Conservation (phyloP, 306 rosid species). For the Bauhinia variegata region DNA sequence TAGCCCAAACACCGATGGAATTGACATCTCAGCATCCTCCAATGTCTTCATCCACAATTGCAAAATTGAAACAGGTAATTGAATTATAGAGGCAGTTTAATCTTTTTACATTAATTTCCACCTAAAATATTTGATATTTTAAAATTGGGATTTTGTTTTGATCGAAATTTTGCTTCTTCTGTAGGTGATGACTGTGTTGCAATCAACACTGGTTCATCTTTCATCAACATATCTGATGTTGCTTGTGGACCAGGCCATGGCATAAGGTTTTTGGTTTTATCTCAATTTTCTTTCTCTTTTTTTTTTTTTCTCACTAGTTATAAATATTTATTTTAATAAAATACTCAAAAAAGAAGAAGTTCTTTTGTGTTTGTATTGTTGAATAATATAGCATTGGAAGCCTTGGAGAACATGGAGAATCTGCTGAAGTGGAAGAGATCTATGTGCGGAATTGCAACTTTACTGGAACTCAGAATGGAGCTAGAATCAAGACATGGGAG, state of each 20-base stretch:
- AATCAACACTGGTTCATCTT: too few species aligned
- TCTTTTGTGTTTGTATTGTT: too few species aligned
- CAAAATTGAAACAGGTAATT: slow-evolving; percentile 43
- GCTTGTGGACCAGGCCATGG: slow-evolving; percentile 69
- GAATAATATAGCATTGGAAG: slow-evolving; percentile 51
- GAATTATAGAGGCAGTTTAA: not conserved
- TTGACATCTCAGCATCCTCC: slow-evolving; percentile 39
- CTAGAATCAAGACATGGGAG: slow-evolving; percentile 63
- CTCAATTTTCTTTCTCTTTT: too few species aligned
- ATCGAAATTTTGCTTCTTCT: too few species aligned
- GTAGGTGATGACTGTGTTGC: too few species aligned
- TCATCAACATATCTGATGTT: slow-evolving; percentile 38
- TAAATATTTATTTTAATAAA: too few species aligned
- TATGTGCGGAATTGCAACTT: slow-evolving; percentile 49
- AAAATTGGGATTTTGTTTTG: too few species aligned
- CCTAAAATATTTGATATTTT: too few species aligned
- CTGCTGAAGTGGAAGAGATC: slow-evolving; percentile 45
- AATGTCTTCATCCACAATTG: slow-evolving; percentile 32
- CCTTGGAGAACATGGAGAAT: slow-evolving; percentile 40
- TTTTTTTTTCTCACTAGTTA: too few species aligned
- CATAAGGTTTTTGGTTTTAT: slow-evolving; percentile 37
- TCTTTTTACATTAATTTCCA: too few species aligned
- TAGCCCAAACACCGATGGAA: slow-evolving; percentile 68
- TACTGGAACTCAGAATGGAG: slow-evolving; percentile 48
- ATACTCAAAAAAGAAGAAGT: too few species aligned